These are phyloP conservation scores for Pythium aristosporum DNA, from an alignment of 352 stramenopile genomes.

Conservation along the genomic window DNA sequence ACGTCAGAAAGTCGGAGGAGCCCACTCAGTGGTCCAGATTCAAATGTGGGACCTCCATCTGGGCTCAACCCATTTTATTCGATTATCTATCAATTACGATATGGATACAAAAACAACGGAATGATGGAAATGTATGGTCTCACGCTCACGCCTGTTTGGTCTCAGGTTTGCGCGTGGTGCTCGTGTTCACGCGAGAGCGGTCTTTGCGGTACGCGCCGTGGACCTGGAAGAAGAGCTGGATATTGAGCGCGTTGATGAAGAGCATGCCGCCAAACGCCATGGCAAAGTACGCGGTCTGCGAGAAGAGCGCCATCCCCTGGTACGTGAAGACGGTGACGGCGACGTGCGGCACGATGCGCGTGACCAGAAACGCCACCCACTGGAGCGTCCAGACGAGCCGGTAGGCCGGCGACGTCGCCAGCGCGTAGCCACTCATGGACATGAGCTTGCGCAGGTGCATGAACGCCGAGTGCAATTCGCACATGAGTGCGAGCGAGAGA, in stretches of 20 bases:
- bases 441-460: constrained; percentile 80
- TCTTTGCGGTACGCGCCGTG: constrained; percentile 56
- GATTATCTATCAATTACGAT: constrained; percentile 2
- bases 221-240: constrained; percentile 60
- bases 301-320: constrained; percentile 40
- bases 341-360: constrained; percentile 46
- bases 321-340: constrained; percentile 49
- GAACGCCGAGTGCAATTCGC: constrained; percentile 75
- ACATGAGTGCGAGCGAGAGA: constrained; percentile 68
- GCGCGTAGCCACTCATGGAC: constrained; percentile 56
- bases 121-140: background rate
- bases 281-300: constrained; percentile 42
- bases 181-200: constrained; percentile 7
- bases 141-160: constrained; percentile 7
- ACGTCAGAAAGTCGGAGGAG: constrained; percentile 12
- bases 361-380: constrained; percentile 49
- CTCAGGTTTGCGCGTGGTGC: background rate
- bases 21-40: background rate
- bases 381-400: constrained; percentile 54
- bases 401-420: constrained; percentile 30
- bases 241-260: constrained; percentile 72
- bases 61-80: background rate
- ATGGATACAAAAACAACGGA: constrained; percentile 11
- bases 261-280: constrained; percentile 79
- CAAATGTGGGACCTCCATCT: background rate